Evolutionary conservation across 2,329 filamentous ascomycete species (phyloP), one percentile per base, ranked within the genome.

Genomic region (Colletotrichum plurivorum): DNA sequence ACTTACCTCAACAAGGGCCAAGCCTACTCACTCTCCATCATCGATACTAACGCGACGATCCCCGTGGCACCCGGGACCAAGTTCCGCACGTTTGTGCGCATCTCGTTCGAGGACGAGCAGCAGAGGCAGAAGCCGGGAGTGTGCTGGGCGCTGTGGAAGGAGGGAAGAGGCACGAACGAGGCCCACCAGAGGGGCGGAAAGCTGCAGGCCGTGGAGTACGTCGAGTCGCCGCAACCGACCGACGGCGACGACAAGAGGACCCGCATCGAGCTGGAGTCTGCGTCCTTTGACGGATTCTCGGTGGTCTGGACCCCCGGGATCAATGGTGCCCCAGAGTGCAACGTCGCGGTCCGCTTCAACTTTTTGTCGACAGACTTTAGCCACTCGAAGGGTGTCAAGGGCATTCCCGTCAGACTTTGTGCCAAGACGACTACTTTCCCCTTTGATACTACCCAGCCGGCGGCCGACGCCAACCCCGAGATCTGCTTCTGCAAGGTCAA

Each of bases 311-410:
- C 91, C 0, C 92, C 94, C 0, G 92, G 90, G 5, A 80, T 88
- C 49, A 91, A 90, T 56, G 90, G 91, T 0, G 81, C 84, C 0
- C 84, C 92, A 4, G 94, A 98, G 75, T 96, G 94, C 78, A 93
- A 90, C 56, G 90, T 99, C 64, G 93, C 94, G 9, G 94, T 98
- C 13, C 93, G 96, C 53, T 99, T 98, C 86, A 99, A 99, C 82
- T 99, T 99, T 77, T 85, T 99, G 0, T 99, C 96, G 0, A 99
- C 96, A 9, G 96, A 99, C 78, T 99, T 98, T 78, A 98, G 95
- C 79, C 96, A 98, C 77, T 98, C 96, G 10, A 99, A 99, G 78
- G 96, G 96, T 53, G 96, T 99, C 56, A 99, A 98, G 81, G 96
- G 96, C 43, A 98, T 98, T 72, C 95, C 96, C 0, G 95, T 99